Evolutionary conservation across 306 rosid species (phyloP).

Genomic region (Vicia faba): DNA sequence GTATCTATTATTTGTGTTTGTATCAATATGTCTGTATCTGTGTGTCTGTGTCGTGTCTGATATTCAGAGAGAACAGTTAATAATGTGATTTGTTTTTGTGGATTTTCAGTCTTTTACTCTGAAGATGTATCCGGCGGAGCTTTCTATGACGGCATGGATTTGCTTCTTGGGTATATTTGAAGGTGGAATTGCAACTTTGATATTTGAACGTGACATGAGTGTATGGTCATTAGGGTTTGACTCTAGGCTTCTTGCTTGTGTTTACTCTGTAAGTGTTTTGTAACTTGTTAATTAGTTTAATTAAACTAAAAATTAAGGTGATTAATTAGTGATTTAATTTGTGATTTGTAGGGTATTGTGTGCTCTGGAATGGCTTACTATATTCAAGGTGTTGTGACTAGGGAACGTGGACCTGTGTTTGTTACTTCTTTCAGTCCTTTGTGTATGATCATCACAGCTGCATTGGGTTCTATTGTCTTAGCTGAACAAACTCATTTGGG

Average conservation of each 20-base stretch:
- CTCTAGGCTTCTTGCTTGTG: constrained; percentile 88
- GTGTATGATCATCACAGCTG: constrained; percentile 86
- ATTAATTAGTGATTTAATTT: constrained; percentile 2
- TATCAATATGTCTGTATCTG: no score
- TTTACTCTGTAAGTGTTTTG: constrained; percentile 70
- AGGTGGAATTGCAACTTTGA: constrained; percentile 60
- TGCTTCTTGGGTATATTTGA: constrained; percentile 75
- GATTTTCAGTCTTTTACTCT: constrained; percentile 68
- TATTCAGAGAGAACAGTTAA: not conserved
- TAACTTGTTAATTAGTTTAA: not conserved
- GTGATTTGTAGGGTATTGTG: constrained; percentile 63
- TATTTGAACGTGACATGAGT: constrained; percentile 75
- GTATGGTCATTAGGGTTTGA: constrained; percentile 90
- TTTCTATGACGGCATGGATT: constrained; percentile 83
- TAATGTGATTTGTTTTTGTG: constrained; percentile 18
- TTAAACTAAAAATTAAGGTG: not conserved
- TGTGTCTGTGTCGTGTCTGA: no score
- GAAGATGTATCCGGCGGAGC: constrained; percentile 86
- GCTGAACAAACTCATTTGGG: constrained; percentile 82
- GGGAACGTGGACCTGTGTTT: constrained; percentile 89
- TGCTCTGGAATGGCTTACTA: constrained; percentile 96
- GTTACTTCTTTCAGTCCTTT: constrained; percentile 93
- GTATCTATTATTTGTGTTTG: no score
- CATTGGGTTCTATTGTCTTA: constrained; percentile 72
- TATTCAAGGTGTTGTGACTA: constrained; percentile 85